These are phyloP conservation scores for Ceratobasidium sp. DNA, from an alignment of 1,284 basidiomycete genomes.

Conservation along the genomic window DNA sequence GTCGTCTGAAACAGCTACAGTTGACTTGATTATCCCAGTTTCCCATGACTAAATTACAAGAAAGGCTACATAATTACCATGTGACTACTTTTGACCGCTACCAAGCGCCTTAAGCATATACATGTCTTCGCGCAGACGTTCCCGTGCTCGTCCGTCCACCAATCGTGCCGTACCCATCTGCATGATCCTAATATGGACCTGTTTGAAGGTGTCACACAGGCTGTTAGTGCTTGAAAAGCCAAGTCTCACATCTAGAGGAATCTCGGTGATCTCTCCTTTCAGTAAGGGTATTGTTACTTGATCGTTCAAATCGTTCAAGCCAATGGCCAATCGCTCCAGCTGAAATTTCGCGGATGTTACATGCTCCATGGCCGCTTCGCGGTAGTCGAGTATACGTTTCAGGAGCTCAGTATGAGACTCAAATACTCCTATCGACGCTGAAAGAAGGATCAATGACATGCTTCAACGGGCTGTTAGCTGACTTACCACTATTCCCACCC, in stretches of 20 bases:
- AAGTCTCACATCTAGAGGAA: conserved; percentile 1
- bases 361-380: neutral
- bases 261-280: neutral
- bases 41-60: neutral
- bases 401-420: neutral
- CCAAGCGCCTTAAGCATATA: conserved; percentile 22
- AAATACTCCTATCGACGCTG: neutral
- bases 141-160: conserved; percentile 30
- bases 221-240: neutral
- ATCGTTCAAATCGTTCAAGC: conserved; percentile 10
- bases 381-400: conserved; percentile 5
- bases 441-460: neutral
- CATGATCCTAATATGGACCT: conserved; percentile 48
- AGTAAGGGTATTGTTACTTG: neutral
- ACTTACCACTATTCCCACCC: neutral
- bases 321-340: neutral
- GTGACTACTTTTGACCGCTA: neutral
- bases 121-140: conserved; percentile 29
- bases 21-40: too few species aligned
- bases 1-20: too few species aligned
- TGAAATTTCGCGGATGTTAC: neutral
- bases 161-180: conserved; percentile 44
- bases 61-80: neutral
- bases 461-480: neutral
- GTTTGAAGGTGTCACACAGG: too few species aligned